Evolutionary conservation across 805 yeast species (phyloP).

Genomic region (Candida morakotiae): DNA sequence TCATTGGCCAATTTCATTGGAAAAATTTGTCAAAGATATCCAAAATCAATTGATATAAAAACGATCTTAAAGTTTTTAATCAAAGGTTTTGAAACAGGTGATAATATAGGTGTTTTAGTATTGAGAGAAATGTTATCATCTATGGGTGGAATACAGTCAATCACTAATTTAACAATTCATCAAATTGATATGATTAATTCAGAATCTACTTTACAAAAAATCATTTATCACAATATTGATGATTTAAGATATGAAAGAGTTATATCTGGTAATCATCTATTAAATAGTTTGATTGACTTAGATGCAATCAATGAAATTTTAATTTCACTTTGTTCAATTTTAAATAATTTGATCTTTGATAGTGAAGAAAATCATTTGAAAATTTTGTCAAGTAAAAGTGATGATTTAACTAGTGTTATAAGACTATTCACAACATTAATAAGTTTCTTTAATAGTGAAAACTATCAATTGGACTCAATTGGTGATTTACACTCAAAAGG

Average conservation of each 20-base stretch:
- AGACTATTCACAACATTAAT: slow-evolving; percentile 61
- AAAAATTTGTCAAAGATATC: slow-evolving; percentile 54
- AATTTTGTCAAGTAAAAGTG: slow-evolving; percentile 65
- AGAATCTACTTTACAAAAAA: slow-evolving; percentile 51
- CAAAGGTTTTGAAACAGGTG: slow-evolving; percentile 59
- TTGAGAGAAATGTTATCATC: slow-evolving; percentile 61
- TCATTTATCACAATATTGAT: slow-evolving; percentile 55
- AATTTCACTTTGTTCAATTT: slow-evolving; percentile 52
- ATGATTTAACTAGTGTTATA: slow-evolving; percentile 65
- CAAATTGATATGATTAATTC: slow-evolving; percentile 67
- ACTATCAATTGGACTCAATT: slow-evolving; percentile 35
- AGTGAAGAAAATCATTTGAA: slow-evolving; percentile 52
- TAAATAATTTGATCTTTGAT: slow-evolving; percentile 33
- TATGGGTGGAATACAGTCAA: slow-evolving; percentile 78
- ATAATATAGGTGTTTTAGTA: slow-evolving; percentile 57
- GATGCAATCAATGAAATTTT: slow-evolving; percentile 60
- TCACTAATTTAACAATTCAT: slow-evolving; percentile 58
- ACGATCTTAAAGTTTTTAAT: slow-evolving; percentile 60
- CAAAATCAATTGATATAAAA: slow-evolving; percentile 49
- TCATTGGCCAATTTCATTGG: slow-evolving; percentile 79
- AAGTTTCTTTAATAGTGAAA: slow-evolving; percentile 43
- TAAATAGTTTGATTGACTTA: slow-evolving; percentile 40
- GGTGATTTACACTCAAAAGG: slow-evolving; percentile 35
- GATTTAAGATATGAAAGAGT: slow-evolving; percentile 50
- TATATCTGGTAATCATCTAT: slow-evolving; percentile 47